Evolutionary conservation across 345 rosid genomes (phyloP).

Genomic region (Leavenworthia alabamica): DNA sequence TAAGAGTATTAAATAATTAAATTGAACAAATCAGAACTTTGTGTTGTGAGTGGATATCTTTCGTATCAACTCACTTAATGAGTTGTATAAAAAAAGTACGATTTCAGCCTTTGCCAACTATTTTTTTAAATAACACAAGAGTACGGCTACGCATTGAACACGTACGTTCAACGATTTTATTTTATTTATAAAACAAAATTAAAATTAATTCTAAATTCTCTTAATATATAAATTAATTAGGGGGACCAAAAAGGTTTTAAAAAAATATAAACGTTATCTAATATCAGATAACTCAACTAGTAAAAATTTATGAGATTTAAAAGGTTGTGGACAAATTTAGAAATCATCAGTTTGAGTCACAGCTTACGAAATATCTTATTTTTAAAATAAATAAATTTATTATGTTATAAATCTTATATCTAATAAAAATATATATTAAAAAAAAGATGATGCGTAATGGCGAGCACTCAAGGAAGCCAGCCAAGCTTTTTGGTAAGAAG

Average conservation of each 20-base stretch:
- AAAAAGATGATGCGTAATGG: slow-evolving; percentile 17
- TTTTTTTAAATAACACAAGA: background rate
- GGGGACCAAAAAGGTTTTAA: slow-evolving; percentile 10
- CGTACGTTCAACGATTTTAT: slow-evolving; percentile 21
- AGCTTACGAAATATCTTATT: too few species aligned
- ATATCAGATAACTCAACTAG: too few species aligned
- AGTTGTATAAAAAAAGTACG: slow-evolving; percentile 7
- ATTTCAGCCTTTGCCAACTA: slow-evolving; percentile 9
- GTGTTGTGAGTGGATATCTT: background rate
- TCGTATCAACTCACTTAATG: background rate
- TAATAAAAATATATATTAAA: background rate
- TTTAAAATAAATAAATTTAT: too few species aligned
- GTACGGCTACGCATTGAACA: slow-evolving; percentile 17
- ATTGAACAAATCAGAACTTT: slow-evolving; percentile 1
- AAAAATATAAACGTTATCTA: too few species aligned
- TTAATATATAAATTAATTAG: background rate
- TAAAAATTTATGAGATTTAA: too few species aligned
- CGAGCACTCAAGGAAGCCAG: slow-evolving; percentile 29
- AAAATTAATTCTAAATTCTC: background rate
- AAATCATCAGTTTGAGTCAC: too few species aligned
- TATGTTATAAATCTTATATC: too few species aligned
- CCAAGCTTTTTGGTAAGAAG: slow-evolving; percentile 16
- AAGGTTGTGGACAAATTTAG: too few species aligned
- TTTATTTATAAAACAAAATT: background rate
- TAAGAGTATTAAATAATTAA: background rate